Conservation (phyloP, 78 protist species). For the Dictyostelium brefeldianum region DNA sequence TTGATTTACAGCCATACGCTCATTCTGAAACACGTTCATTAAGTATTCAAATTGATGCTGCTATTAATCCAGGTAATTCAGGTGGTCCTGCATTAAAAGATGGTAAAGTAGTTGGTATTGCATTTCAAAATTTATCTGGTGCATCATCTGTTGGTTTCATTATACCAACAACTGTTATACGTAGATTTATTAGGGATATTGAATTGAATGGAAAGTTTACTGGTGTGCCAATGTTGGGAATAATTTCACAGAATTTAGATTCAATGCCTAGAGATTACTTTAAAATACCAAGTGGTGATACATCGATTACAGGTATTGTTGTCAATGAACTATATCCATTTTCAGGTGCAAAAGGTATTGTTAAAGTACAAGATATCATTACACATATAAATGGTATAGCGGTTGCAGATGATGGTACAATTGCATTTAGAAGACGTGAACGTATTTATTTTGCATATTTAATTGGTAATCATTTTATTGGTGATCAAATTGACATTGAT, state of each 20-base stretch:
- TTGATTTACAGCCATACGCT: slow-evolving; percentile 85
- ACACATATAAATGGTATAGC: slow-evolving; percentile 62
- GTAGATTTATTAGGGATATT: slow-evolving; percentile 71
- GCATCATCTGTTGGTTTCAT: slow-evolving; percentile 86
- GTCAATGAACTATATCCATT: slow-evolving; percentile 66
- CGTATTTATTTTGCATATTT: slow-evolving; percentile 69
- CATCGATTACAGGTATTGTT: slow-evolving; percentile 22
- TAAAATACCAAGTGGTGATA: slow-evolving; percentile 6
- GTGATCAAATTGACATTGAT: slow-evolving; percentile 41
- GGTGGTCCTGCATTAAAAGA: slow-evolving; percentile 91
- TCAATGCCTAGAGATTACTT: slow-evolving; percentile 40
- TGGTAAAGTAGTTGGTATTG: slow-evolving; percentile 88
- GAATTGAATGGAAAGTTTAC: slow-evolving; percentile 71
- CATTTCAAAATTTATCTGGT: slow-evolving; percentile 84
- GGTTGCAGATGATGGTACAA: slow-evolving; percentile 86
- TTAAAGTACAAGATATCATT: slow-evolving; percentile 49
- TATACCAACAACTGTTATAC: slow-evolving; percentile 84
- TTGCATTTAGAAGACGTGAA: slow-evolving; percentile 77
- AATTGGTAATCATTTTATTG: slow-evolving; percentile 30
- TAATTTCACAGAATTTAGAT: slow-evolving; percentile 37
- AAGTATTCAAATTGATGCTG: slow-evolving; percentile 91
- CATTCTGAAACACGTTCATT: slow-evolving; percentile 48
- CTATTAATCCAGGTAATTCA: slow-evolving; percentile 91
- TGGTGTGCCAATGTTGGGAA: slow-evolving; percentile 78
- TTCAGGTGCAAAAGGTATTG: slow-evolving; percentile 14